These are phyloP conservation scores for Termitomyces sp. DNA, from an alignment of 768 basidiomycete species.

Conservation along the genomic window DNA sequence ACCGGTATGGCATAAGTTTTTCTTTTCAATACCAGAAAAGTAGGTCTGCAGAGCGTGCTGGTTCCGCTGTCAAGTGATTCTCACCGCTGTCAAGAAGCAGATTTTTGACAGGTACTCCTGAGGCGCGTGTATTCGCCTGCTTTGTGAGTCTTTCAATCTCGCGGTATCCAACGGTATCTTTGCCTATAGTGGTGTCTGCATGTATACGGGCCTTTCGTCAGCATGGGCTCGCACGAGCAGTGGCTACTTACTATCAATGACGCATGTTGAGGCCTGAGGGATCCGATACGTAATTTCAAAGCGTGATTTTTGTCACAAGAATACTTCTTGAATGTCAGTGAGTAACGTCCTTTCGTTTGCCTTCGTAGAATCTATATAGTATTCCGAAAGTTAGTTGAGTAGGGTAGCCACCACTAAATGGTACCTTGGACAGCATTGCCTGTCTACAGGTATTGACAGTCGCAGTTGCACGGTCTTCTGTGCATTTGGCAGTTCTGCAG, in stretches of 20 bases:
- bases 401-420: background rate
- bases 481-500: background rate
- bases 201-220: background rate
- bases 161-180: background rate
- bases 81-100: background rate
- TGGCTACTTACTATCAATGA: background rate
- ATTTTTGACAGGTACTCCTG: background rate
- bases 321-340: background rate
- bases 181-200: background rate
- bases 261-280: background rate
- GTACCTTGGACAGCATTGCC: background rate
- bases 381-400: background rate
- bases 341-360: slow-evolving; percentile 1
- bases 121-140: background rate
- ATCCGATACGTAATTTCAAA: background rate
- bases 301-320: slow-evolving; percentile 3
- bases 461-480: background rate
- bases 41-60: background rate
- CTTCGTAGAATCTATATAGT: background rate
- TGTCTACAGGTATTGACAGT: background rate
- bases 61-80: background rate
- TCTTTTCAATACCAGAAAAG: background rate
- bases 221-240: background rate
- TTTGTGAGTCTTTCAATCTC: background rate
- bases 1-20: background rate